These are phyloP conservation scores for Solanum piurae DNA, from an alignment of 257 asterid genomes.

Conservation along the genomic window DNA sequence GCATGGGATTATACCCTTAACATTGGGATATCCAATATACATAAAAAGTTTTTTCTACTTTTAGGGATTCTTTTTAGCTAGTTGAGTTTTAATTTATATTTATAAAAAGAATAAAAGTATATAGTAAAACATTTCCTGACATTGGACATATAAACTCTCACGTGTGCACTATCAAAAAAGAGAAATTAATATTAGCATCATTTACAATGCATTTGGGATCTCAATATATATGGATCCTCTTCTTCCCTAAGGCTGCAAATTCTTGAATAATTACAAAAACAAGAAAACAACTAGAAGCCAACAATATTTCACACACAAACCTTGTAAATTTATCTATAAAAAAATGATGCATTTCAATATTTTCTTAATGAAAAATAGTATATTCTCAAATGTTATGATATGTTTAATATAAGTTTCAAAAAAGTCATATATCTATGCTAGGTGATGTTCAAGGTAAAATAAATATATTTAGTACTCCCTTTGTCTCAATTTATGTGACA, in stretches of 20 bases:
- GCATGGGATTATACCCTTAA: neutral
- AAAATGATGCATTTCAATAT: neutral
- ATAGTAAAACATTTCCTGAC: neutral
- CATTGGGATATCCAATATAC: neutral
- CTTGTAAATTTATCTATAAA: neutral
- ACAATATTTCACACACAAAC: neutral
- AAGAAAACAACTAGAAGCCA: neutral
- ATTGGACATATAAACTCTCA: neutral
- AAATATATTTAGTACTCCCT: neutral
- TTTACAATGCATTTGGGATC: neutral
- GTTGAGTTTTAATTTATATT: neutral
- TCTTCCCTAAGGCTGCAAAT: neutral
- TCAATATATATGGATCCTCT: neutral
- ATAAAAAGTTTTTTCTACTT: neutral
- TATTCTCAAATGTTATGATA: neutral
- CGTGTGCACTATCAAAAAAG: neutral
- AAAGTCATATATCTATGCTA: neutral
- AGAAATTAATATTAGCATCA: neutral
- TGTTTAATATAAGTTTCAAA: neutral
- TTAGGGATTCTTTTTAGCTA: neutral
- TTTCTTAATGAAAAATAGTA: neutral
- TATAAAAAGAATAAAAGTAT: neutral
- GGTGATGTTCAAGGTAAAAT: neutral
- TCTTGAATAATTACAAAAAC: neutral
- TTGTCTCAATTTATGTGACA: no score